Base-by-base conservation (phyloP, 768 basidiomycete species). In the Amanita subjunquillea region DNA sequence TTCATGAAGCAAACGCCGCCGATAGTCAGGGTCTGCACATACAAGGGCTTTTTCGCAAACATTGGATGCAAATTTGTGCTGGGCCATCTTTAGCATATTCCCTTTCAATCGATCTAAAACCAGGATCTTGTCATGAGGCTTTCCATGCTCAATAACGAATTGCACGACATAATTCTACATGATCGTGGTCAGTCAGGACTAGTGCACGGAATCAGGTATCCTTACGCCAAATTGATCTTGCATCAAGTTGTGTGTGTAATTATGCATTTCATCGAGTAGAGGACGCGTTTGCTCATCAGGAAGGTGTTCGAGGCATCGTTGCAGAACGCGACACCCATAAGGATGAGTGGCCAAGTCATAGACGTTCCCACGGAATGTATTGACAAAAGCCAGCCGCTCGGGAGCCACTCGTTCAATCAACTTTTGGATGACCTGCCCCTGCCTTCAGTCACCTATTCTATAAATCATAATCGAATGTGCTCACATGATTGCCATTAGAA, bases 1-100 rank as follows among this genome's bases (percentile, higher is more conserved):
- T 66, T 96, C 94, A 25, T 90, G 82, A 54, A 97, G 80, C 40
- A 97, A 70, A 34, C 67, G 64, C 7, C 76, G 77, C 42, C 91
- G 83, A 55, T 76, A 83, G 8, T 84, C 82, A 0, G 73, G 32
- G 50, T 80, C 77, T 0, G 87, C 80, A 32, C 75, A 80, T 27
- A 82, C 65, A 34, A 95, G 75, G 4, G 91, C 91, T 67, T 91
- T 93, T 69, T 95, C 94, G 65, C 87, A 88, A 17, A 97, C 95
- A 61, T 99, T 98, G 4, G 93, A 96, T 4, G 91, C 93, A 61
- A 90, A 95, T 64, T 95, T 95, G 65, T 91, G 91, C 49, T 83
- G 79, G 1, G 91, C 79, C 76, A 94, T 81, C 55, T 74, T 72
- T 40, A 93, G 65, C 65, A 97, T 77, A 60, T 89, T 84, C 3